Evolutionary conservation across 2,329 filamentous ascomycete species (phyloP), one percentile per base, ranked within the genome.

Genomic region (Stachybotrys chlorohalonatus): DNA sequence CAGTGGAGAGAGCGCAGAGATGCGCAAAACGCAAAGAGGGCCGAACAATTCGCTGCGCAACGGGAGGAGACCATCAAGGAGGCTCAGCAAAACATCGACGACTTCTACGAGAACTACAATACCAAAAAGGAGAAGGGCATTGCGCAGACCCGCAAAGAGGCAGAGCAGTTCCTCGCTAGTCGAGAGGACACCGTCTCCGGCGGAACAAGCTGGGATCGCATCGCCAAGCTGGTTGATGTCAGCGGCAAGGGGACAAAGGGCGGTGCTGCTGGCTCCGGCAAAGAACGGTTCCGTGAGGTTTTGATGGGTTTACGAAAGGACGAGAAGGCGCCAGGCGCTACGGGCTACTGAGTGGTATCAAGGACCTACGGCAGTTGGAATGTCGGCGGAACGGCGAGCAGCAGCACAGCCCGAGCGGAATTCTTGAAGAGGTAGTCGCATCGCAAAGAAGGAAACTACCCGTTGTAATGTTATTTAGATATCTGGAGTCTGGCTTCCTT

Each of bases 31-130:
- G 79, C 86, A 63, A 91, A 92, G 72, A 89, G 93, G 65, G 86
- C 90, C 60, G 86, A 95, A 71, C 84, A 93, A 61, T 93, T 93
- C 54, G 83, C 85, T 47, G 79, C 84, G 60, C 90, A 92, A 75
- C 94, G 94, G 70, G 82, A 84, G 59, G 86, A 93, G 70, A 96
- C 91, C 1, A 76, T 96, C 68, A 85, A 90, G 70, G 90, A 94
- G 63, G 94, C 94, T 11, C 90, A 91, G 68, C 83, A 92, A 69
- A 94, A 95, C 71, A 95, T 99, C 60, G 94, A 99, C 70, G 94
- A 96, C 70, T 99, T 97, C 75, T 99, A 99, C 79, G 92, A 96
- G 68, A 96, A 96, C 74, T 99, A 99, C 79, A 97, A 97, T 78
- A 86, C 87, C 72, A 96, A 96, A 77, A 93, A 94, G 71, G 94